phyloP scores from a whole-genome alignment of 176 grass and related monocot species.

The Secale cereale region DNA sequence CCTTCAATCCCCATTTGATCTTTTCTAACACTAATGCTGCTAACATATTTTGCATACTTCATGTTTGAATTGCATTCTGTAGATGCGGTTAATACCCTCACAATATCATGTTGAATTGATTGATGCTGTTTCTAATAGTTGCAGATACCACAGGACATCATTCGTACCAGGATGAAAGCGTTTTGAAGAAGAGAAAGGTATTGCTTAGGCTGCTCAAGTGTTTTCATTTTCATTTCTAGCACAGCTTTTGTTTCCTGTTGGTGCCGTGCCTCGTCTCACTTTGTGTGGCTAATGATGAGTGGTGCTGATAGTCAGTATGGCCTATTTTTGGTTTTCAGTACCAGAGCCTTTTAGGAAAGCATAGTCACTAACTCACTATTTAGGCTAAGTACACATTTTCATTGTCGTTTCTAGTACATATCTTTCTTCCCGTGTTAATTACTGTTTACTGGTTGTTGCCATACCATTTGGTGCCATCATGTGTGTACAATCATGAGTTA shows the following conservation, averaged over 20 bases:
- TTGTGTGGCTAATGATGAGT: background rate
- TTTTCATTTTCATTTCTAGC: background rate
- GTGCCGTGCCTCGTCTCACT: background rate
- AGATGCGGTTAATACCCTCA: background rate
- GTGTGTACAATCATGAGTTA: background rate
- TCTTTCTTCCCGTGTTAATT: background rate
- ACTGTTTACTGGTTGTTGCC: background rate
- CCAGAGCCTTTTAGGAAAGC: background rate
- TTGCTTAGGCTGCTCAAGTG: conserved; percentile 7
- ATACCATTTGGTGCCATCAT: background rate
- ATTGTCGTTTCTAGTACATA: background rate
- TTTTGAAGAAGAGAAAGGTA: conserved; percentile 87
- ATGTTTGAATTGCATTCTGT: background rate
- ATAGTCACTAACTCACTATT: background rate
- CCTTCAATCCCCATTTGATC: background rate
- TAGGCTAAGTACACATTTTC: background rate
- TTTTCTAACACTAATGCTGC: conserved; percentile 6
- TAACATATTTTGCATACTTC: conserved; percentile 10
- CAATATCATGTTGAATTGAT: background rate
- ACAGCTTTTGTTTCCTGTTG: background rate
- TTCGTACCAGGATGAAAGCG: conserved; percentile 41
- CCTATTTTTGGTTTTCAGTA: conserved; percentile 8
- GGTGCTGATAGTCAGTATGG: background rate
- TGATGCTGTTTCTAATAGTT: conserved; percentile 15
- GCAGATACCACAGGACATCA: conserved; percentile 22